Evolutionary conservation across 352 stramenopile genomes (phyloP).

Genomic region (Phytophthora macrochlamydospora): DNA sequence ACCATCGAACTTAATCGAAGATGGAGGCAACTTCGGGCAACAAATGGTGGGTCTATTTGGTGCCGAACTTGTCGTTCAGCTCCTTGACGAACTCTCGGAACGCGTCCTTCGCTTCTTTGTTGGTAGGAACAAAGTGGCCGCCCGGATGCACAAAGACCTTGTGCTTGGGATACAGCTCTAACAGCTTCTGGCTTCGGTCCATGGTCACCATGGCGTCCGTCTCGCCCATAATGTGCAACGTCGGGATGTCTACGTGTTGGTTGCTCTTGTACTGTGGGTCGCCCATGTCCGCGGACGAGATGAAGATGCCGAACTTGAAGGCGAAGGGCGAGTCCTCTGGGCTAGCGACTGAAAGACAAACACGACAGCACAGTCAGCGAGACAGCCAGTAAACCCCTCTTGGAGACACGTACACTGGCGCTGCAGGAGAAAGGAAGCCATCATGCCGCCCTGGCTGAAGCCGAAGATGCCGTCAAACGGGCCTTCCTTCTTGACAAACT

Average conservation of each 20-base stretch:
- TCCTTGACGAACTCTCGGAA: conserved; percentile 71
- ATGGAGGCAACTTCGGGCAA: too few relatives aligned
- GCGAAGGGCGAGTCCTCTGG: conserved; percentile 45
- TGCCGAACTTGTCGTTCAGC: conserved; percentile 21
- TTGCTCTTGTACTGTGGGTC: conserved; percentile 28
- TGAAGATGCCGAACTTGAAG: conserved; percentile 79
- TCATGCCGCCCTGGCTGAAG: conserved; percentile 82
- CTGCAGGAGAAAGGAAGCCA: conserved; percentile 65
- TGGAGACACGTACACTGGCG: conserved; percentile 43
- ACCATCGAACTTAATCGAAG: neutral
- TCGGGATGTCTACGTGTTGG: conserved; percentile 58
- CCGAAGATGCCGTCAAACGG: conserved; percentile 84
- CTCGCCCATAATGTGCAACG: conserved; percentile 81
- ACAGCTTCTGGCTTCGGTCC: conserved; percentile 52
- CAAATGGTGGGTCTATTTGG: conserved; percentile 7
- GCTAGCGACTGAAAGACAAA: conserved; percentile 27
- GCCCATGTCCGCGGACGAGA: conserved; percentile 46
- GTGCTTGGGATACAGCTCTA: conserved; percentile 54
- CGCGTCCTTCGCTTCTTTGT: conserved; percentile 78
- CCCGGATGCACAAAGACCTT: conserved; percentile 65
- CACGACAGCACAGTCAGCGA: neutral
- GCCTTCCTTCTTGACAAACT: conserved; percentile 63
- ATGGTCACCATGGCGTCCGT: conserved; percentile 68
- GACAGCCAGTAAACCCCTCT: neutral
- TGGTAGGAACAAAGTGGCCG: conserved; percentile 82